Evolutionary conservation across 352 stramenopile species (phyloP).

Genomic region (Phytophthora brassicae): DNA sequence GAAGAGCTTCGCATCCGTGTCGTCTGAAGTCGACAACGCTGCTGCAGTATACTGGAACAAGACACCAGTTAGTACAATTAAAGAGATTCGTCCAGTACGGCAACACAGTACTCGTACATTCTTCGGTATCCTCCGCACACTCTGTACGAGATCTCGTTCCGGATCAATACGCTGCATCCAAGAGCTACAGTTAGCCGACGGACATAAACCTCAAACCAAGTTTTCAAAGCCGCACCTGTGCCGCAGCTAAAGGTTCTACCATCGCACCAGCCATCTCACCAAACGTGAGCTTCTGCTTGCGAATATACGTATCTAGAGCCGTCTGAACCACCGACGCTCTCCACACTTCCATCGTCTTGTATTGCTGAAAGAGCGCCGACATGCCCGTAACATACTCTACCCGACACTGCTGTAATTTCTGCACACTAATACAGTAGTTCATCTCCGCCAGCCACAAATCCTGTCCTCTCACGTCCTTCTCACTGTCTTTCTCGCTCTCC

Average conservation of each 20-base stretch:
- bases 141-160: constrained; percentile 75
- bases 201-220: not conserved
- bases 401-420: constrained; percentile 58
- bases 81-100: not conserved
- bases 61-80: constrained; percentile 4
- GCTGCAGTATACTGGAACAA: constrained; percentile 62
- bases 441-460: constrained; percentile 80
- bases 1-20: constrained; percentile 64
- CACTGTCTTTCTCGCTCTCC: constrained; percentile 37
- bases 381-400: constrained; percentile 87
- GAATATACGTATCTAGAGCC: constrained; percentile 71
- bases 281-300: constrained; percentile 82
- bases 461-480: constrained; percentile 13
- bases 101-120: constrained; percentile 51
- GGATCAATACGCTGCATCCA: constrained; percentile 68
- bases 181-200: not conserved
- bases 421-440: constrained; percentile 73
- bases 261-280: constrained; percentile 69
- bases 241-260: constrained; percentile 59
- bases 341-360: constrained; percentile 79
- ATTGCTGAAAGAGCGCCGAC: constrained; percentile 77
- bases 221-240: constrained; percentile 42
- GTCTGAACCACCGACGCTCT: constrained; percentile 75
- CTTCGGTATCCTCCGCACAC: constrained; percentile 80
- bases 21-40: constrained; percentile 55